Evolutionary conservation across 2,329 filamentous ascomycete species (phyloP), one percentile per base, ranked within the genome.

Genomic region (Hypoxylon sp.): DNA sequence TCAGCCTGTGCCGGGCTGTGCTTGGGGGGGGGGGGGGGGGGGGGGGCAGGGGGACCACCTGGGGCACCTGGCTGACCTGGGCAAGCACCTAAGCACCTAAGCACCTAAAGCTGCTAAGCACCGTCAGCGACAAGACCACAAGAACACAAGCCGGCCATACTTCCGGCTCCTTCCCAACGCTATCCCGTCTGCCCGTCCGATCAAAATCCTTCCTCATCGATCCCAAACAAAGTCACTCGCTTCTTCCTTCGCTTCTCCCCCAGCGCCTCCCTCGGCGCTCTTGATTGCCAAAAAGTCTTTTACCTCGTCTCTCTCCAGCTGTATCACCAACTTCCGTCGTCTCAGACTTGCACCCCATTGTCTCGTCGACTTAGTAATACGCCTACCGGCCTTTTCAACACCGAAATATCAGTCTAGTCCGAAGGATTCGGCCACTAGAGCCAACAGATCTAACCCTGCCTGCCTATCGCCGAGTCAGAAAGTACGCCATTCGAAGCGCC

Each of bases 201-300:
- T 60, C 53, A 43, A 63, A n/a, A 63, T 60, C 60, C 60, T 51
- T 57, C 57, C 33, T 21, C 60, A 38, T 60, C 48, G 43, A 63
- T 42, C 60, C n/a, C 47, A 55, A 53, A 50, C 53, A 24, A 38
- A 55, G 60, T 62, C 55, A 40, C 49, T 63, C 56, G 56, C 46
- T 63, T 60, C 47, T 29, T 56, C 46, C 41, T 52, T 59, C 41
- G 27, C 49, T 59, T 60, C 48, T 60, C 40, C 38, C 17, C 35
- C 9, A 15, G 10, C 20, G 21, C 38, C 11, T 6, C 13, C 38
- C 20, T n/a, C 15, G 8, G 18, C 24, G 3, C 4, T 24, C 26
- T 40, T 13, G 18, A 40, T 21, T 21, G n/a, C 21, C 13, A 15
- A n/a, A 42, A 23, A 23, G n/a, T n/a, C n/a, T n/a, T n/a, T 41